A percentile compares a stretch with the other conserved stretches of the same genome.
These are phyloP conservation scores for Paulownia fortunei DNA, from an alignment of 257 asterid genomes.

Conservation along the genomic window DNA sequence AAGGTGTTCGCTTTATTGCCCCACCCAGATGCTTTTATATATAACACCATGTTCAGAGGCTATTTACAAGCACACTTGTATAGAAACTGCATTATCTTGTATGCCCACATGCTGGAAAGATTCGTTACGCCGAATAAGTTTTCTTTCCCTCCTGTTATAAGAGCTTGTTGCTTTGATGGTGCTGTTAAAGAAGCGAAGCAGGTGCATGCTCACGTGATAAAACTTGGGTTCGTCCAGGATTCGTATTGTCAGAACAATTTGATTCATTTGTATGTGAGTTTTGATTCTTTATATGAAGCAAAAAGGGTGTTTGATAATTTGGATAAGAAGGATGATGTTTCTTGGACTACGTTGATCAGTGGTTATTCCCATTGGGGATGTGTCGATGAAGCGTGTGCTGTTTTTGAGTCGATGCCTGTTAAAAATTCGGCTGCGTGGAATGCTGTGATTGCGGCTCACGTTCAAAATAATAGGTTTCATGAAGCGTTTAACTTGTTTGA, in stretches of 20 bases:
- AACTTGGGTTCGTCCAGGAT: constrained; percentile 63
- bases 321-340: constrained; percentile 60
- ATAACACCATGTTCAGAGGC: constrained; percentile 69
- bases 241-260: constrained; percentile 75
- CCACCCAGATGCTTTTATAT: constrained; percentile 66
- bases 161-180: constrained; percentile 60
- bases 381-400: constrained; percentile 56
- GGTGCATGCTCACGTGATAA: constrained; percentile 71
- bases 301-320: constrained; percentile 60
- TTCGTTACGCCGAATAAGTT: constrained; percentile 61
- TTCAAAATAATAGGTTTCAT: constrained; percentile 56
- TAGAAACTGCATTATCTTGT: constrained; percentile 46
- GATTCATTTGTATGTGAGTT: constrained; percentile 76
- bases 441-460: constrained; percentile 76
- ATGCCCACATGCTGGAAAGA: constrained; percentile 52
- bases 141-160: constrained; percentile 66
- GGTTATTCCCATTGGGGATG: constrained; percentile 64
- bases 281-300: constrained; percentile 62
- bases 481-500: constrained; percentile 68
- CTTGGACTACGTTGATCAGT: constrained; percentile 90
- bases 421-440: constrained; percentile 73
- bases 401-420: constrained; percentile 62
- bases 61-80: constrained; percentile 40
- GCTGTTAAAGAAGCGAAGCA: constrained; percentile 59
- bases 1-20: constrained; percentile 65